Evolutionary conservation across 2,329 filamentous ascomycete species (phyloP).

Genomic region (Aureobasidium sp.): DNA sequence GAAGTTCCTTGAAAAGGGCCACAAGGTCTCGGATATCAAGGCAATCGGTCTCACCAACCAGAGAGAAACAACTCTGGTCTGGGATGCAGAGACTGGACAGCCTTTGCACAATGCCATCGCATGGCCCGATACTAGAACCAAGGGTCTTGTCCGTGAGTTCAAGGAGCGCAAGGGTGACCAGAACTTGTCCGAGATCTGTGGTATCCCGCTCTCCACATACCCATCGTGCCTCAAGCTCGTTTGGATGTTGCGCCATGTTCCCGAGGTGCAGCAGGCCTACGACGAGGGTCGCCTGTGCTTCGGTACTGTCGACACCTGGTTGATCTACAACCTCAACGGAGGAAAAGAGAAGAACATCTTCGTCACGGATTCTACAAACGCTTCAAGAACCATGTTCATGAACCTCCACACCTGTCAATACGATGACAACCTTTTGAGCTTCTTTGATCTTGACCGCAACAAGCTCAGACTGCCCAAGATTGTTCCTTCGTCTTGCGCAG

Average conservation of each 20-base stretch:
- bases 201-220: conserved; percentile 77
- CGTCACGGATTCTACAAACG: conserved; percentile 80
- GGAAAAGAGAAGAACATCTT: conserved; percentile 58
- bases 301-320: conserved; percentile 79
- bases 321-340: conserved; percentile 74
- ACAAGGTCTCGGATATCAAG: conserved; percentile 59
- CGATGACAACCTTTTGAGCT: conserved; percentile 66
- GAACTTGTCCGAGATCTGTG: conserved; percentile 60
- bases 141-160: conserved; percentile 66
- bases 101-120: conserved; percentile 75
- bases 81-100: conserved; percentile 72
- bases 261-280: conserved; percentile 63
- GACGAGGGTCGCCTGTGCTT: conserved; percentile 70
- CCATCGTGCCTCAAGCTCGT: conserved; percentile 75
- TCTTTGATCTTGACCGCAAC: conserved; percentile 64
- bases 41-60: conserved; percentile 81
- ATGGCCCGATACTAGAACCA: conserved; percentile 79
- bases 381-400: conserved; percentile 91
- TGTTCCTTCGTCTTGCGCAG: conserved; percentile 66
- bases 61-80: conserved; percentile 79
- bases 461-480: conserved; percentile 72
- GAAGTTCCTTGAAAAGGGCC: conserved; percentile 60
- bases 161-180: conserved; percentile 61
- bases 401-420: conserved; percentile 76
- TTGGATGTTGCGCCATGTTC: conserved; percentile 68